Evolutionary conservation across 176 grass and related monocot species (phyloP), one percentile per base, ranked within the genome.

Genomic region (Aegilops umbellulata): DNA sequence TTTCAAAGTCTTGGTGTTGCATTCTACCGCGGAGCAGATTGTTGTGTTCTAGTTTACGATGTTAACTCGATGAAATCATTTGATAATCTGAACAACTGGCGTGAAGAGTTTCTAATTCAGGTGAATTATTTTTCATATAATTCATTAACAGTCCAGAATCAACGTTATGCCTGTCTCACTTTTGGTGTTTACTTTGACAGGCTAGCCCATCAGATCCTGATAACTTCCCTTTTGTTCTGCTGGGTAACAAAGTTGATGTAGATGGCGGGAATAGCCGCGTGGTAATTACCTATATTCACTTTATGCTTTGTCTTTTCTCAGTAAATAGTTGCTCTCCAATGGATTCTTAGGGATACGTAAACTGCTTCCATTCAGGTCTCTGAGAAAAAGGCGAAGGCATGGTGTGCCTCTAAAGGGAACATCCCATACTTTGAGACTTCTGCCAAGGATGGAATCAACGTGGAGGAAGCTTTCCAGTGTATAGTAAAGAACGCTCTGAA

Each of bases 371-470:
- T 92, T 75, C 42, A 98, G 97, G 94, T 98, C 17, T 98, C 97
- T 9, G 97, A 96, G 84, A 98, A 98, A 81, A 98, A 98, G 86
- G 94, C 90, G 65, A 96, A 87, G 85, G 86, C 94, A 82, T 99
- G 94, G 94, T 99, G 94, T 22, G 85, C 97, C 77, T 96, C 97
- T 1, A 99, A 99, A 84, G 94, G 97, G 27, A 94, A 94, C 75
- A 95, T 99, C 47, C 94, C 97, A 6, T 99, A 96, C 87, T 96
- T 99, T 49, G 97, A 96, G 80, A 99, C 97, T 49, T 99, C 94
- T 82, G 97, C 97, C 10, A 99, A 94, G 88, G 97, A 99, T 68
- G 97, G 97, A 55, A 91, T 80, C 5, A 99, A 96, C 38, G 97
- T 99, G 8, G 97, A 99, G 80, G 94, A 93, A 16, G 97, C 97